Conservation (phyloP, 169 alveolate genomes). For the Plasmodium berghei region DNA sequence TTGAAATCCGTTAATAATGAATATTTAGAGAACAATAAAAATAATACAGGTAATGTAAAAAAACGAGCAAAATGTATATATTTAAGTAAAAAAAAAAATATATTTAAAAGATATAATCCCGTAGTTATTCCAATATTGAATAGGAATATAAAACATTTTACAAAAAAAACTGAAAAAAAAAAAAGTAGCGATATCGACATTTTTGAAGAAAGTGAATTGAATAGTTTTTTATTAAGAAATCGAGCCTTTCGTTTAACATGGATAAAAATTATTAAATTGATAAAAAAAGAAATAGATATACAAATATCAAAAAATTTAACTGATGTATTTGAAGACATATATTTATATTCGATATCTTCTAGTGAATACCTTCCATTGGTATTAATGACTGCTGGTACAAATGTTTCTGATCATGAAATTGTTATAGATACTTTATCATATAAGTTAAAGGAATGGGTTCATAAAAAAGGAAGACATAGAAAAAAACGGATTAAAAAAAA, state of each 20-base stretch:
- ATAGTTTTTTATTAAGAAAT: conserved; percentile 51
- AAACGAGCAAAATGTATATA: conserved; percentile 13
- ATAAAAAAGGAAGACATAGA: conserved; percentile 1
- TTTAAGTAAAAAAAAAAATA: conserved; percentile 33
- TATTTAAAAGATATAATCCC: conserved; percentile 56
- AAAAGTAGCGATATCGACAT: conserved; percentile 18
- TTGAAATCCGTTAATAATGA: conserved; percentile 32
- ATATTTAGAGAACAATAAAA: conserved; percentile 4
- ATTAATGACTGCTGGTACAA: conserved; percentile 69
- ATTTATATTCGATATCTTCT: conserved; percentile 33
- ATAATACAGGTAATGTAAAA: not conserved
- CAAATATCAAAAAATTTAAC: conserved; percentile 60
- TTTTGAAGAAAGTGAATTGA: conserved; percentile 38
- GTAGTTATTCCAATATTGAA: conserved; percentile 28
- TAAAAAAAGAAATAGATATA: conserved; percentile 58
- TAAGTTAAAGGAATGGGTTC: conserved; percentile 36
- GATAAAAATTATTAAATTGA: conserved; percentile 32
- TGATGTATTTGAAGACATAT: conserved; percentile 54
- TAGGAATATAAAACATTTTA: not conserved
- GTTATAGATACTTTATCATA: conserved; percentile 55
- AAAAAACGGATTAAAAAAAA: too few relatives aligned
- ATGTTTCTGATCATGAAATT: conserved; percentile 65
- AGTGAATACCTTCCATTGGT: conserved; percentile 41
- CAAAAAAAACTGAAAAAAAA: not conserved
- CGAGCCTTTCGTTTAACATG: conserved; percentile 64